Conservation (phyloP, 75 land plant genomes). For the Sequoia sempervirens region DNA sequence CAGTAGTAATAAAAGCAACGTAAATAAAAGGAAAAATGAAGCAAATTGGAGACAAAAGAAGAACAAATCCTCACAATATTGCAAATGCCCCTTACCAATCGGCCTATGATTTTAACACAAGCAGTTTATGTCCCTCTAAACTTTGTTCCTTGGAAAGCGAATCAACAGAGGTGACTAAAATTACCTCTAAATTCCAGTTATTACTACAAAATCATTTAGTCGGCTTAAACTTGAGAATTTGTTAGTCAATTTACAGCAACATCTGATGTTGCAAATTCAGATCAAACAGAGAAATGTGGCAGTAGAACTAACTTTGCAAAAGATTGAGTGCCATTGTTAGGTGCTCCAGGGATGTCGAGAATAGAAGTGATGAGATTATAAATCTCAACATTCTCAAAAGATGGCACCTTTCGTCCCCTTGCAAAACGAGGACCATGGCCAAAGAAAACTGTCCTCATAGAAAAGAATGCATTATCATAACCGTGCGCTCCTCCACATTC, state of each 20-base stretch:
- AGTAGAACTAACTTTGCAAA: conserved; percentile 64
- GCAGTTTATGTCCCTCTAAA: neutral
- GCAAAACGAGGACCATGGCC: conserved; percentile 91
- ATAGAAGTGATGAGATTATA: conserved; percentile 76
- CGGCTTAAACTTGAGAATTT: neutral
- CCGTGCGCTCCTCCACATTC: conserved; percentile 97
- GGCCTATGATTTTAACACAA: neutral
- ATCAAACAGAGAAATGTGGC: conserved; percentile 7
- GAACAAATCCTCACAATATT: neutral
- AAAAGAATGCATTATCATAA: conserved; percentile 78
- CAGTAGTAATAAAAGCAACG: neutral
- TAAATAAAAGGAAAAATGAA: neutral
- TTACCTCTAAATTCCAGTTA: neutral
- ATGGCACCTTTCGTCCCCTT: conserved; percentile 67
- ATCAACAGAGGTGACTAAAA: neutral
- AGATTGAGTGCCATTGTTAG: conserved; percentile 73
- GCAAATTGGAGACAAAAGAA: neutral
- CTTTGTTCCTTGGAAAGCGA: neutral
- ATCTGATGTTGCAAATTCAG: neutral
- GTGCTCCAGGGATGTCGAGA: conserved; percentile 58
- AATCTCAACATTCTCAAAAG: conserved; percentile 87
- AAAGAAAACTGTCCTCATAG: conserved; percentile 90
- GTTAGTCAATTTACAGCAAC: neutral
- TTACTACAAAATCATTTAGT: neutral
- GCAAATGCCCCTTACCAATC: neutral